Base-by-base conservation (phyloP, 768 basidiomycete species). In the Trametes sanguinea region DNA sequence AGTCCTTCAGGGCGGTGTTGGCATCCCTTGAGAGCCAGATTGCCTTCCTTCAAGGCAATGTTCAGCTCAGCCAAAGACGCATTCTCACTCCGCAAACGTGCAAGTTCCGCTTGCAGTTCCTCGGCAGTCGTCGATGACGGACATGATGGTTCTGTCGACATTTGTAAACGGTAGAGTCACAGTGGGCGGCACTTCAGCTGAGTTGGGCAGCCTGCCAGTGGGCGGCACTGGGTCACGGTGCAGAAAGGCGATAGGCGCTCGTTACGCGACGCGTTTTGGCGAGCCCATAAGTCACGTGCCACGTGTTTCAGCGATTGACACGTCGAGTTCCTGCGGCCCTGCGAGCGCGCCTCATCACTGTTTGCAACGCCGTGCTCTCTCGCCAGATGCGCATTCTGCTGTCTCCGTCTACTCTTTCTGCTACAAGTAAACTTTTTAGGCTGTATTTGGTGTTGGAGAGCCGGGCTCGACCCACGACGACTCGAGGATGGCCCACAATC, bases 401-500 rank as follows among this genome's bases (percentile, higher is more conserved):
- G 8, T 32, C 30, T 5, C 14, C 11, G 30, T 16, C 29, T 22
- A 13, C 48, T 8, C n/a, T 16, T 5, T 13, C 10, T 14, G 13
- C 8, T 43, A 4, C 42, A 5, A 43, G 14, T 14, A 2, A 16
- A 43, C 35, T 37, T 37, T 11, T 6, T 37, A 22, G 22, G 22
- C 22, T 11, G 6, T 37, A 37, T 11, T 37, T 37, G 35, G 6
- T 6, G 11, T 11, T 11, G 11, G 35, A 37, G 35, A 37, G 35
- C 6, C 35, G 11, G 6, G 35, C 11, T 37, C 35, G 35, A 22
- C 22, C 22, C 22, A 22, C 11, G 11, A 37, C 35, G 35, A 27
- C 53, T 42, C 11, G 3, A 37, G 10, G 7, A 63, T 63, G 63
- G 53, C 57, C 4, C 63, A 60, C 16, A 57, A 45, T 17, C 43